Conservation (phyloP, 2,329 filamentous ascomycete genomes). For the Pseudocercospora pini-densiflorae region DNA sequence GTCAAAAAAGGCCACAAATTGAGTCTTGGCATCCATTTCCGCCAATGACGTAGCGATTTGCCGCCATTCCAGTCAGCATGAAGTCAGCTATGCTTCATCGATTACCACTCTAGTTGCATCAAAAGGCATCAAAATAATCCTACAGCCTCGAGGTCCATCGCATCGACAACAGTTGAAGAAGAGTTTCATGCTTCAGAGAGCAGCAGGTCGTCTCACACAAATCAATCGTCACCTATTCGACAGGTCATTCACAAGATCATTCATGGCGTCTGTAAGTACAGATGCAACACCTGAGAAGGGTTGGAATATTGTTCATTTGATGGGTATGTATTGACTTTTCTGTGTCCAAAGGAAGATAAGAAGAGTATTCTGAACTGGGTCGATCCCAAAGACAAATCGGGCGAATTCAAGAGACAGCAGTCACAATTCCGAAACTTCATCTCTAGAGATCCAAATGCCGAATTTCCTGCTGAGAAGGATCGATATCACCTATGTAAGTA, state of each 20-base stretch:
- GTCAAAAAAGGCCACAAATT: neutral
- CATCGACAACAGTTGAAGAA: neutral
- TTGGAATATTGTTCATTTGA: neutral
- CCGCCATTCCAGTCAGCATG: conserved; percentile 6
- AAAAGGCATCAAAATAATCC: neutral
- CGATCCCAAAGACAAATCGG: conserved; percentile 72
- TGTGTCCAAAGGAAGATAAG: conserved; percentile 22
- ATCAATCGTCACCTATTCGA: conserved; percentile 4
- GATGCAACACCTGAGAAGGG: neutral
- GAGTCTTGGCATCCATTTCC: neutral
- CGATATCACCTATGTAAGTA: conserved; percentile 79
- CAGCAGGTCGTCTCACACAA: conserved; percentile 10
- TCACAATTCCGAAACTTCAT: conserved; percentile 84
- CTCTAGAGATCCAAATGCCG: conserved; percentile 69
- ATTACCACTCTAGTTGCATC: neutral
- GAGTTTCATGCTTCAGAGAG: conserved; percentile 12
- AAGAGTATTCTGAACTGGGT: conserved; percentile 80
- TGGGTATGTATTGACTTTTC: conserved; percentile 15
- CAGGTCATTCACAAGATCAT: conserved; percentile 12
- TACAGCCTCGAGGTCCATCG: neutral
- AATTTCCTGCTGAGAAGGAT: conserved; percentile 83
- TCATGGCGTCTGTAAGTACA: conserved; percentile 26
- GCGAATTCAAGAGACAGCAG: conserved; percentile 89
- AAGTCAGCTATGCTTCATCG: conserved; percentile 4
- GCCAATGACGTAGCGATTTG: neutral